Conservation (phyloP, 2,329 filamentous ascomycete genomes). For the Fusarium sp. region DNA sequence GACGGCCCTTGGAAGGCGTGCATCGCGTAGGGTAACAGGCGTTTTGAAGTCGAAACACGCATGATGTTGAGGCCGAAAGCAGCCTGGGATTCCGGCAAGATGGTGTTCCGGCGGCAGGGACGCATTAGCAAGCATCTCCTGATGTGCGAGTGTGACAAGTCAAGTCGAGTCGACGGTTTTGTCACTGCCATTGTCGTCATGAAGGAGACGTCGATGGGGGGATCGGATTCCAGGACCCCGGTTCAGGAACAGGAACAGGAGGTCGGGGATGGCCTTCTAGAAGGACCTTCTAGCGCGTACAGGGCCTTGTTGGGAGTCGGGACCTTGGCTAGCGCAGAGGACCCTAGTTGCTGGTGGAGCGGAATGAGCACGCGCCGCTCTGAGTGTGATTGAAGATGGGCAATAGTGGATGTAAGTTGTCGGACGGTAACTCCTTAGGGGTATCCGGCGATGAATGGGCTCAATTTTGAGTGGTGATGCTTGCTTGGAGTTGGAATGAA, state of each 20-base stretch:
- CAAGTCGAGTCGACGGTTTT: conserved; percentile 11
- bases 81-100: conserved; percentile 13
- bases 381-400: conserved; percentile 34
- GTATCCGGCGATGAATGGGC: conserved; percentile 34
- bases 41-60: conserved; percentile 35
- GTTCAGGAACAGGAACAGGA: conserved; percentile 34
- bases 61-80: conserved; percentile 30
- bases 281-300: conserved; percentile 43
- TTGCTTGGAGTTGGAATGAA: conserved; percentile 14
- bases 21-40: conserved; percentile 28
- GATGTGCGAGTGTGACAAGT: conserved; percentile 27
- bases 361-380: conserved; percentile 24
- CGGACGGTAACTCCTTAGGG: conserved; percentile 25
- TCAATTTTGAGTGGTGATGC: conserved; percentile 36
- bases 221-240: conserved; percentile 39
- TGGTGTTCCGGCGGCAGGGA: conserved; percentile 25
- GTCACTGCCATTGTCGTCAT: conserved; percentile 35
- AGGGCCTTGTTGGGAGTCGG: conserved; percentile 28
- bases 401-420: conserved; percentile 28
- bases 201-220: conserved; percentile 29
- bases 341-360: conserved; percentile 35
- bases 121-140: conserved; percentile 25
- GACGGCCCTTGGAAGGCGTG: conserved; percentile 18
- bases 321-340: conserved; percentile 5
- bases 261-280: conserved; percentile 42